These are phyloP conservation scores for Rubia occidens DNA, from an alignment of 305 asterid genomes.

Conservation along the genomic window DNA sequence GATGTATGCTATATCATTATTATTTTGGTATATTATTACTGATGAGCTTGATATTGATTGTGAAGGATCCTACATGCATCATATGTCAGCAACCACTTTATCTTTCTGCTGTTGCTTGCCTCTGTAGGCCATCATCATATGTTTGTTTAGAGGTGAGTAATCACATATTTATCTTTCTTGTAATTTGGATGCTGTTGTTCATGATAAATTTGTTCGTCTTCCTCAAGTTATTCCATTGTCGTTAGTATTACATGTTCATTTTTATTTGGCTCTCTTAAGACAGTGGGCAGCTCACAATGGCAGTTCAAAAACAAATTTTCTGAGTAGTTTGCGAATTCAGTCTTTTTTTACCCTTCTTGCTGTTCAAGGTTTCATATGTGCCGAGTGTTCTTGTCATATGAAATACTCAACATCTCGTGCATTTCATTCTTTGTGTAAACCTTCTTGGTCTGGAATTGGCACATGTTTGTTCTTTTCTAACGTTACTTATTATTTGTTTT, in stretches of 20 bases:
- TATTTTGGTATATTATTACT: slow-evolving; percentile 18
- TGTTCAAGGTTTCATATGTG: neutral
- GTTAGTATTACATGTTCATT: neutral
- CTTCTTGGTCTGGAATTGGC: slow-evolving; percentile 1
- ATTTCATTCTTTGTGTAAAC: neutral
- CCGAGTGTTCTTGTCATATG: neutral
- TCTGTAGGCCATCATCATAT: slow-evolving; percentile 69
- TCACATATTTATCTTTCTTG: neutral
- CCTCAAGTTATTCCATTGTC: neutral
- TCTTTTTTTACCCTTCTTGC: neutral
- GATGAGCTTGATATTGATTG: slow-evolving; percentile 22
- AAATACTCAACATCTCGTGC: neutral
- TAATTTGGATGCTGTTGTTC: neutral
- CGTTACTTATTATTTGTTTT: slow-evolving; percentile 7
- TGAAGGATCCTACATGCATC: slow-evolving; percentile 82
- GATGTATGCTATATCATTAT: slow-evolving; percentile 6
- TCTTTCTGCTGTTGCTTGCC: slow-evolving; percentile 82
- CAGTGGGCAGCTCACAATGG: too few relatives aligned
- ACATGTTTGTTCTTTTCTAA: neutral
- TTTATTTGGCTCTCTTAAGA: too few relatives aligned
- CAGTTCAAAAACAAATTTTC: too few relatives aligned
- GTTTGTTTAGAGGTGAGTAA: slow-evolving; percentile 86
- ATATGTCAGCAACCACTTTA: slow-evolving; percentile 82
- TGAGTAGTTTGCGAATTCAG: neutral
- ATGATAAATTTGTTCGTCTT: neutral